Conservation (phyloP, 257 asterid species). For the Craterostigma plantagineum region DNA sequence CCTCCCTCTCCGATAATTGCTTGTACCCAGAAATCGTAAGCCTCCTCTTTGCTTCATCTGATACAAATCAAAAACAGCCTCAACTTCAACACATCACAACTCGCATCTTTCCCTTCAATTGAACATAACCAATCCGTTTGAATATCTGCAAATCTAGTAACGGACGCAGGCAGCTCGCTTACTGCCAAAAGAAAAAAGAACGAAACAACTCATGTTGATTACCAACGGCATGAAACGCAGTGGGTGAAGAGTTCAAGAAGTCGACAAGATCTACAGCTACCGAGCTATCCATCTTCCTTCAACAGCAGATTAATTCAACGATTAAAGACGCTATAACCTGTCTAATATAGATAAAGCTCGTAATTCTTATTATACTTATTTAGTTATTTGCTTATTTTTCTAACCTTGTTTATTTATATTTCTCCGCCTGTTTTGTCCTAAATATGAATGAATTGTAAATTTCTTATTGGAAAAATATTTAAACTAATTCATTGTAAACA, state of each 20-base stretch:
- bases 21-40: conserved; percentile 55
- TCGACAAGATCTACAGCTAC: conserved; percentile 60
- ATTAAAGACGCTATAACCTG: too few species aligned
- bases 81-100: neutral
- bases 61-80: conserved; percentile 8
- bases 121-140: conserved; percentile 4
- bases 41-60: conserved; percentile 67
- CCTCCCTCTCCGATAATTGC: conserved; percentile 69
- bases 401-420: too few species aligned
- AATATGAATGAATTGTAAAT: too few species aligned
- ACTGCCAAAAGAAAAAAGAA: too few species aligned
- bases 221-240: conserved; percentile 98
- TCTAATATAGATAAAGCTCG: too few species aligned
- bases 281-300: conserved; percentile 27
- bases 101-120: neutral
- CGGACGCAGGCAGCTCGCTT: neutral
- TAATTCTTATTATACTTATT: too few species aligned
- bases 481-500: too few species aligned
- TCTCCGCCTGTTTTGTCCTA: too few species aligned
- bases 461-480: too few species aligned
- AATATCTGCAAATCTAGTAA: conserved; percentile 8
- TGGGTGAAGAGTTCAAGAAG: conserved; percentile 84
- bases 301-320: neutral
- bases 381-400: too few species aligned
- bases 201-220: neutral